A percentile compares a stretch with the other conserved stretches of the same genome.
Evolutionary conservation across 2,329 filamentous ascomycete species (phyloP).

Genomic region (Aspergillus sp.): DNA sequence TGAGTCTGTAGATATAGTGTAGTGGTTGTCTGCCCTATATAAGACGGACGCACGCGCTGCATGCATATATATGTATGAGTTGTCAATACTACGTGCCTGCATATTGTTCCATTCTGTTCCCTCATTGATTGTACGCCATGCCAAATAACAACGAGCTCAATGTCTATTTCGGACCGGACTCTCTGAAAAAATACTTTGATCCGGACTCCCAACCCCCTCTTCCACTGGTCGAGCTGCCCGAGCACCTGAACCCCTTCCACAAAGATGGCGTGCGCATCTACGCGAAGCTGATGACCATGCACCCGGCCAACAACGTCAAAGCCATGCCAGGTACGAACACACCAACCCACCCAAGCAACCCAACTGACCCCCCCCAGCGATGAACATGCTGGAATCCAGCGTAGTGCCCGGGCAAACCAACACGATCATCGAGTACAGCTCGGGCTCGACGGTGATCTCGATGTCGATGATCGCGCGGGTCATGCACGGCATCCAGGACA

Average conservation of each 20-base stretch:
- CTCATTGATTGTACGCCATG: constrained; percentile 13
- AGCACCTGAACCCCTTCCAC: constrained; percentile 56
- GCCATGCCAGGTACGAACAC: constrained; percentile 50
- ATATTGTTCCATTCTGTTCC: not conserved
- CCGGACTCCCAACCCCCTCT: constrained; percentile 58
- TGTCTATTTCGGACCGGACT: constrained; percentile 58
- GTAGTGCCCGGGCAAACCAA: constrained; percentile 47
- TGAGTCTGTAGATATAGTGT: constrained; percentile 8
- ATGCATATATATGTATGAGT: not conserved
- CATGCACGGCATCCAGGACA: constrained; percentile 52
- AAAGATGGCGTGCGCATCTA: constrained; percentile 61
- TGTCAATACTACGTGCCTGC: not conserved
- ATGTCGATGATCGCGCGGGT: constrained; percentile 57
- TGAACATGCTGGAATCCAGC: constrained; percentile 51
- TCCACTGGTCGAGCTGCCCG: constrained; percentile 62
- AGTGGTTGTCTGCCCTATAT: constrained; percentile 5
- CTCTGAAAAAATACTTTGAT: constrained; percentile 59
- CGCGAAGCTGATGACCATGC: constrained; percentile 66
- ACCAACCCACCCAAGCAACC: not conserved
- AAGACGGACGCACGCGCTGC: not conserved
- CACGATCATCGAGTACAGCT: constrained; percentile 60
- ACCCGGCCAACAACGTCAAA: constrained; percentile 66
- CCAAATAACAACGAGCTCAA: constrained; percentile 45
- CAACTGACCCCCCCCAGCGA: constrained; percentile 31
- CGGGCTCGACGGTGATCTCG: constrained; percentile 62